A percentile compares a stretch with the other conserved stretches of the same genome.
phyloP scores from a whole-genome alignment of 441 rosid genomes.

The Flueggea neowawraea region DNA sequence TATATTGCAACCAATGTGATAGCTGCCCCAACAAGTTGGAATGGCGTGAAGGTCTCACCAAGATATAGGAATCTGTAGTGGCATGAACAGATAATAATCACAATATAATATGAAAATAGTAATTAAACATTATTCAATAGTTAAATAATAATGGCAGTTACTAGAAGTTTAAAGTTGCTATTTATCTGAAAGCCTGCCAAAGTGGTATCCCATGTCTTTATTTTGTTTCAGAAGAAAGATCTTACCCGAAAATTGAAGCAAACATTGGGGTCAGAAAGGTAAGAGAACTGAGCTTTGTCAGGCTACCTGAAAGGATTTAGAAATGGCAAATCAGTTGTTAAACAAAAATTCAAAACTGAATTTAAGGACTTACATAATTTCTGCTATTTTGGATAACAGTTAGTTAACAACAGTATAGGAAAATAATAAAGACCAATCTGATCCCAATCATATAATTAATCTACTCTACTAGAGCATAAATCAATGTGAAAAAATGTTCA shows the following conservation, averaged over 20 bases:
- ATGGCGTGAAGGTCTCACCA: slow-evolving; percentile 69
- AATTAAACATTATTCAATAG: too few species aligned
- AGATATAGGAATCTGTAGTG: slow-evolving; percentile 67
- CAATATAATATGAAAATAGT: background rate
- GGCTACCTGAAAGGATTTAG: slow-evolving; percentile 60
- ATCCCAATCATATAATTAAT: too few species aligned
- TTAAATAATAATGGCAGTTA: background rate
- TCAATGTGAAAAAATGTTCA: background rate
- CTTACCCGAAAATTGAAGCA: slow-evolving; percentile 91
- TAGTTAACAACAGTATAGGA: background rate
- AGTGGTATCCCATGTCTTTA: too few species aligned
- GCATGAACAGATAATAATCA: background rate
- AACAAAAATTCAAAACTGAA: background rate
- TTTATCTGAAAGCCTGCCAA: too few species aligned
- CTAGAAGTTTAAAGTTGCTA: too few species aligned
- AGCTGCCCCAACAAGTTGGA: slow-evolving; percentile 71
- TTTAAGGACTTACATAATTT: background rate
- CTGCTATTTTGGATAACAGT: background rate
- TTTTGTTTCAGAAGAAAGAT: slow-evolving; percentile 2
- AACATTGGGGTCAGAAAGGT: slow-evolving; percentile 91
- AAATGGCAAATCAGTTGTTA: slow-evolving; percentile 17
- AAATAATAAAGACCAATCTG: too few species aligned
- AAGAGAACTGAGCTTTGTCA: slow-evolving; percentile 88
- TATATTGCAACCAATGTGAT: slow-evolving; percentile 78
- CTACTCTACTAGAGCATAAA: background rate